Evolutionary conservation across 2,329 filamentous ascomycete species (phyloP).

Genomic region (Mollisia scopiformis): DNA sequence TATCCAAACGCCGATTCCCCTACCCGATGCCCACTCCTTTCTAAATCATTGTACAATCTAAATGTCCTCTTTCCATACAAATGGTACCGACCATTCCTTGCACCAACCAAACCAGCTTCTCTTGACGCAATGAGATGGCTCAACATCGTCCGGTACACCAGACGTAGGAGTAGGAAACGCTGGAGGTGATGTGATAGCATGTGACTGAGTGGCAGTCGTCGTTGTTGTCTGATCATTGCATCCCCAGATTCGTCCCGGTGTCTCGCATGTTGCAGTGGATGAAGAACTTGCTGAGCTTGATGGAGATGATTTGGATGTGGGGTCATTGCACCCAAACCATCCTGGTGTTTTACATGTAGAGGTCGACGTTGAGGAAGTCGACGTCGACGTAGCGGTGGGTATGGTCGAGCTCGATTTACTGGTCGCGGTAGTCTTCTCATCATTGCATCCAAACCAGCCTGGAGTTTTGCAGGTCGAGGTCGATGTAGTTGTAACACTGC

Average conservation of each 20-base stretch:
- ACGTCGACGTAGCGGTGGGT: slow-evolving; percentile 24
- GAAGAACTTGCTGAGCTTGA: slow-evolving; percentile 38
- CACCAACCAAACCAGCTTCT: slow-evolving; percentile 34
- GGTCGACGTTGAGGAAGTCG: slow-evolving; percentile 20
- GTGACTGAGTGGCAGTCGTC: slow-evolving; percentile 39
- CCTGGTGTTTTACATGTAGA: slow-evolving; percentile 44
- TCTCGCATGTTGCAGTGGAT: slow-evolving; percentile 46
- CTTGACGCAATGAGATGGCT: slow-evolving; percentile 26
- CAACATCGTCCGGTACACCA: slow-evolving; percentile 9
- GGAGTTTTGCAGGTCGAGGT: slow-evolving; percentile 45
- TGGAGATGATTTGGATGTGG: too few species aligned
- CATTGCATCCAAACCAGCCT: slow-evolving; percentile 53
- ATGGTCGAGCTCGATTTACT: slow-evolving; percentile 36
- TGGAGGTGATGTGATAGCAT: slow-evolving; percentile 40
- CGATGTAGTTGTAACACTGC: slow-evolving; percentile 38
- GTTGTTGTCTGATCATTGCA: slow-evolving; percentile 45
- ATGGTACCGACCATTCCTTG: slow-evolving; percentile 27
- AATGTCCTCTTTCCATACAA: slow-evolving; percentile 29
- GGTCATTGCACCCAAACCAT: slow-evolving; percentile 53
- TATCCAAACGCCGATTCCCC: slow-evolving; percentile 13
- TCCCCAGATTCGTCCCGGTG: slow-evolving; percentile 62
- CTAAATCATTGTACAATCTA: slow-evolving; percentile 30
- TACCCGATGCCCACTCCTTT: background rate
- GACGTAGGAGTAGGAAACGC: slow-evolving; percentile 19
- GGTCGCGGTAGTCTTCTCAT: slow-evolving; percentile 48